Evolutionary conservation across 257 asterid species (phyloP), one percentile per base, ranked within the genome.

Genomic region (Phtheirospermum japonicum): DNA sequence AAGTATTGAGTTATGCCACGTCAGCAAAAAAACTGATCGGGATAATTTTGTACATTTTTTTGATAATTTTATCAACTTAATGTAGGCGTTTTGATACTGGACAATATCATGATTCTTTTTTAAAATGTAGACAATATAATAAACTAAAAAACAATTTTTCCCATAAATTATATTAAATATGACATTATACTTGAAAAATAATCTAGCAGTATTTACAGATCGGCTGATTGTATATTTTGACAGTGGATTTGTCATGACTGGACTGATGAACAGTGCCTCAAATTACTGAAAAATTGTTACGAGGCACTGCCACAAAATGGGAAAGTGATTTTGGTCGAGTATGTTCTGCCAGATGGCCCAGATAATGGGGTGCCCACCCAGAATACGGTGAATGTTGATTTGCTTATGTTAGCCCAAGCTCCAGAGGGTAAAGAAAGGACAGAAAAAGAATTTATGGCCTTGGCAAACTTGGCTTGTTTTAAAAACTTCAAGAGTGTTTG

Each of bases 341-440:
- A 64, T 13, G 8, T 77, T 6, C 73, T 84, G 0, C 67, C 84
- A 0, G 88, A 84, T 17, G 65, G 37, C 2, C 80, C 86, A 8
- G 71, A 78, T 20, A 51, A 60, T 1, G n/a, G 70, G 34, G 45
- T 66, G 31, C 73, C 61, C 4, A 3, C n/a, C n/a, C n/a, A n/a
- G n/a, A n/a, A n/a, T n/a, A n/a, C n/a, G n/a, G n/a, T n/a, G n/a
- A n/a, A n/a, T n/a, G 34, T 63, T 2, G 93, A 85, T 28, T 72
- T 80, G 28, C 57, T 75, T 3, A 81, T 86, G 95, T 36, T 81
- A 13, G 76, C 78, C 5, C 73, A 57, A 16, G 71, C 67, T 30
- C 76, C 85, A 7, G 95, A 91, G 13, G 95, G 95, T 8, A 79
- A 73, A 60, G 91, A 86, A 66, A 79, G 91, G 78, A 77, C 91